phyloP scores from a whole-genome alignment of 1,284 basidiomycete species.

The Malassezia brasiliensis region DNA sequence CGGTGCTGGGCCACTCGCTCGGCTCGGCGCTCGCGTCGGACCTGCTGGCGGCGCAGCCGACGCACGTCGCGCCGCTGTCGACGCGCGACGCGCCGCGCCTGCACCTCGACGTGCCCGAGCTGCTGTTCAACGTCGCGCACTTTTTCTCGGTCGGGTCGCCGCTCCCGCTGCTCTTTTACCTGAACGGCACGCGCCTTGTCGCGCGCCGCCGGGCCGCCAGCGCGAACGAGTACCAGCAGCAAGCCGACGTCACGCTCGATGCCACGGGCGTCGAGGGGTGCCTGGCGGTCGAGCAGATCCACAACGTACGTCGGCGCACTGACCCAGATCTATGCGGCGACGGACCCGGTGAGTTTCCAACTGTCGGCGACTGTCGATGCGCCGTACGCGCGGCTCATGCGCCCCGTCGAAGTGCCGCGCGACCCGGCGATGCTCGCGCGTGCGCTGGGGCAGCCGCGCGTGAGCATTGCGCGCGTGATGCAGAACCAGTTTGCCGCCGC shows the following conservation, averaged over 20 bases:
- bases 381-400: slow-evolving; percentile 45
- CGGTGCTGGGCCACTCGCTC: slow-evolving; percentile 51
- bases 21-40: slow-evolving; percentile 55
- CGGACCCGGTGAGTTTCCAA: slow-evolving; percentile 50
- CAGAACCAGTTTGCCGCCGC: slow-evolving; percentile 18
- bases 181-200: slow-evolving; percentile 54
- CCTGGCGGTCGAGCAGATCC: slow-evolving; percentile 52
- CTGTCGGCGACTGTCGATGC: slow-evolving; percentile 48
- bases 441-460: slow-evolving; percentile 35
- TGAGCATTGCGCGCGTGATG: slow-evolving; percentile 36
- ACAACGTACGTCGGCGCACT: slow-evolving; percentile 45
- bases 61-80: slow-evolving; percentile 45
- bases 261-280: slow-evolving; percentile 54
- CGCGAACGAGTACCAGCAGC: slow-evolving; percentile 19
- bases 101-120: slow-evolving; percentile 17
- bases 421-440: slow-evolving; percentile 40
- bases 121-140: slow-evolving; percentile 50
- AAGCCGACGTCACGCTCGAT: slow-evolving; percentile 46
- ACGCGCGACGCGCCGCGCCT: slow-evolving; percentile 9
- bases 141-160: slow-evolving; percentile 55
- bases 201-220: slow-evolving; percentile 52
- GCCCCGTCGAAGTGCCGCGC: slow-evolving; percentile 46
- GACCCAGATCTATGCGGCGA: slow-evolving; percentile 38
- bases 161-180: slow-evolving; percentile 54
- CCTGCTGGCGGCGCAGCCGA: slow-evolving; percentile 55